These are phyloP conservation scores for Fusarium caatingaense DNA, from an alignment of 2,329 filamentous ascomycete genomes.

Conservation along the genomic window DNA sequence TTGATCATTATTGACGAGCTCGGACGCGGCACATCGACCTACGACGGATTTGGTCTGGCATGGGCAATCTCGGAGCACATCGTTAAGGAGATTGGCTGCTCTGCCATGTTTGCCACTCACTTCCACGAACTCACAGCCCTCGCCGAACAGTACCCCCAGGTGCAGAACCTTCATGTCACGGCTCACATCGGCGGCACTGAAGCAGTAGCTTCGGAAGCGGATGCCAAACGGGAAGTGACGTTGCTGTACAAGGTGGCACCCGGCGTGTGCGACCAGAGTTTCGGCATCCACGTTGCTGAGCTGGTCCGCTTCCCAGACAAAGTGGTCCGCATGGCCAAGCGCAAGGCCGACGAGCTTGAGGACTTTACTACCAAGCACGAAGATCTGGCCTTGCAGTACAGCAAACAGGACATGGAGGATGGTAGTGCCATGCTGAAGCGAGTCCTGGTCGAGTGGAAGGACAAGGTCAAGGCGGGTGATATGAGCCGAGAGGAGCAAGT, in stretches of 20 bases:
- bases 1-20: constrained; percentile 99
- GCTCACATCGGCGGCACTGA: constrained; percentile 80
- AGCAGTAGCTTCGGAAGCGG: constrained; percentile 50
- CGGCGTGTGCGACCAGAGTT: constrained; percentile 95
- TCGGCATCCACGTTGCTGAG: constrained; percentile 98
- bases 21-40: constrained; percentile 95
- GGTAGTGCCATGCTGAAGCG: constrained; percentile 88
- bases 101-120: constrained; percentile 95
- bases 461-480: constrained; percentile 69
- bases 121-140: constrained; percentile 97
- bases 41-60: constrained; percentile 97
- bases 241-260: constrained; percentile 96
- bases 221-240: constrained; percentile 83
- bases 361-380: constrained; percentile 89
- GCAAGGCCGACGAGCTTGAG: constrained; percentile 97
- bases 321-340: constrained; percentile 98
- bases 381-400: constrained; percentile 69
- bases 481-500: constrained; percentile 83
- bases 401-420: constrained; percentile 87
- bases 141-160: constrained; percentile 85
- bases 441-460: constrained; percentile 87
- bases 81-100: constrained; percentile 92
- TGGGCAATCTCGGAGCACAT: constrained; percentile 99
- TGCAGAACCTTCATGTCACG: constrained; percentile 93
- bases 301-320: constrained; percentile 96